These are phyloP conservation scores for Aspergillus sp. DNA, from an alignment of 2,329 filamentous ascomycete genomes.

Conservation along the genomic window DNA sequence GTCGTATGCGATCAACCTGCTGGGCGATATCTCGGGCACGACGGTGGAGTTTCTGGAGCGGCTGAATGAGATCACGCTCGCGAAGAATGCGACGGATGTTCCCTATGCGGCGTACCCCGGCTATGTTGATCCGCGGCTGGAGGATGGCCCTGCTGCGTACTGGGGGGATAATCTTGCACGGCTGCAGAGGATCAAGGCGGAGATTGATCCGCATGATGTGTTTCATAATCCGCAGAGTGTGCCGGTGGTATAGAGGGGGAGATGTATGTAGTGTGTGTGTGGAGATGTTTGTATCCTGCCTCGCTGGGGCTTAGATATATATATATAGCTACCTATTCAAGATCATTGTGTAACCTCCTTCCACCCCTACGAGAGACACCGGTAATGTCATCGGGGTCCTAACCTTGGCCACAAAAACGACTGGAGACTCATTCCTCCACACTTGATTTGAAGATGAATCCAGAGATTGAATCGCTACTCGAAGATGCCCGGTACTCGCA, in stretches of 20 bases:
- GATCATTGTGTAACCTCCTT: too few species aligned
- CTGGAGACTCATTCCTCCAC: too few species aligned
- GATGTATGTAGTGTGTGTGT: too few species aligned
- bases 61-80: conserved; percentile 43
- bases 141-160: conserved; percentile 49
- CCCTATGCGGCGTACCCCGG: conserved; percentile 61
- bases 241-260: background rate
- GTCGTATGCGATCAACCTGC: conserved; percentile 55
- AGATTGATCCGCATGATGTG: conserved; percentile 52
- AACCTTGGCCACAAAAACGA: too few species aligned
- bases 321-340: too few species aligned
- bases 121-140: conserved; percentile 57
- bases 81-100: conserved; percentile 21
- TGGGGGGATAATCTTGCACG: conserved; percentile 53
- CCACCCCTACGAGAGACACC: too few species aligned
- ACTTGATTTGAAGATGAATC: too few species aligned
- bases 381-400: too few species aligned
- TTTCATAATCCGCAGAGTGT: conserved; percentile 60
- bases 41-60: conserved; percentile 52
- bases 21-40: conserved; percentile 39
- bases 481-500: too few species aligned
- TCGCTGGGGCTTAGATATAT: too few species aligned
- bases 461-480: too few species aligned
- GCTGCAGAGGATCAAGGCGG: conserved; percentile 51
- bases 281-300: too few species aligned